Base-by-base conservation (phyloP, 257 asterid genomes). In the Solanum ossicruentum region DNA sequence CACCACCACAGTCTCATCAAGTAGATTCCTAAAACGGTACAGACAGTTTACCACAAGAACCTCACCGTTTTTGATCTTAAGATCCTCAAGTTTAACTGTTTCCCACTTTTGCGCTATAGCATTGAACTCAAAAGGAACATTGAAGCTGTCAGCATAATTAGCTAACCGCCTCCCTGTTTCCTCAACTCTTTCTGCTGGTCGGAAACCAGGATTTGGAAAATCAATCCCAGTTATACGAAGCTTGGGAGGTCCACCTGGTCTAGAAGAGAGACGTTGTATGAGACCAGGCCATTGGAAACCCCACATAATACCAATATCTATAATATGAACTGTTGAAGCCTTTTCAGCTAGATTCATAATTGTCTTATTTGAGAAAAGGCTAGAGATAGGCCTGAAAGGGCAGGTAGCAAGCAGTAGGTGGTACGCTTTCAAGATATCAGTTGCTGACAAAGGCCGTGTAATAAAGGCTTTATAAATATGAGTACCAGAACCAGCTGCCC, bases 251-350 rank as follows among this genome's bases (percentile, higher is more conserved):
- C 81, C 85, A 83, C 85, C 70, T n/a, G 70, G 56, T 52, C 65
- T 69, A 18, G 81, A 51, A 72, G 85, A 71, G 85, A 83, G 81
- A n/a, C 70, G 85, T 20, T 83, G 85, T 67, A 83, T 83, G 56
- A 83, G 79, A 45, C 45, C 70, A 83, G 85, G 85, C 85, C 85
- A 83, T 69, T 83, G 85, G 20, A 83, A 83, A 32, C 85, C 85
- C 41, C 70, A 83, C 61, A 83, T 39, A 65, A 83, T 83, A 26
- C 85, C 85, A 51, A 83, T 41, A 52, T 83, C 85, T 20, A 83
- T 83, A n/a, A 83, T 83, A 58, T 83, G 81, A 36, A 83, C 81
- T 10, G 45, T 66, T 20, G 70, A 28, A 52, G 81, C 69, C 26
- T 83, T 58, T 83, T 69, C 54, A 67, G 85, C 81, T 67, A 83